phyloP scores from a whole-genome alignment of 2,329 filamentous ascomycete genomes.

The Aspergillus costaricaensis region DNA sequence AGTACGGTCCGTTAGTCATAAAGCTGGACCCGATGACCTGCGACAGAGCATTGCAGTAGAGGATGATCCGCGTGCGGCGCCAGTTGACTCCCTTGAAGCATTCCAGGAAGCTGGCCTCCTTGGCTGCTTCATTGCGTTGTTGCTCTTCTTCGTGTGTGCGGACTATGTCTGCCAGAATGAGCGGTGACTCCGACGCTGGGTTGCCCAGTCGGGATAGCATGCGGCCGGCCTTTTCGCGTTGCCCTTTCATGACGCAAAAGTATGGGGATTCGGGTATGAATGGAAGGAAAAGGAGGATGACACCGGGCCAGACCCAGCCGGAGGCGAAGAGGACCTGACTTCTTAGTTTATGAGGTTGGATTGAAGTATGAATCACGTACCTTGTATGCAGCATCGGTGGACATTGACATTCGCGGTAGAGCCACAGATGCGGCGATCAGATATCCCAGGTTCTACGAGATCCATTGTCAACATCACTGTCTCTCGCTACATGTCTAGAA shows the following conservation, averaged over 20 bases:
- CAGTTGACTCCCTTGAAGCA: slow-evolving; percentile 2
- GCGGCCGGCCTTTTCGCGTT: neutral
- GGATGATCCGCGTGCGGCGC: slow-evolving; percentile 11
- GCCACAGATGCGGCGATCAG: slow-evolving; percentile 8
- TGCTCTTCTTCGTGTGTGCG: neutral
- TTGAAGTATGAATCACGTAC: neutral
- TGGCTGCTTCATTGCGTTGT: neutral
- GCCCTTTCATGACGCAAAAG: neutral
- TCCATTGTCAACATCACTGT: no score
- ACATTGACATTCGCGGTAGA: neutral
- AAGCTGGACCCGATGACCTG: slow-evolving; percentile 4
- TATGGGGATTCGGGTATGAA: slow-evolving; percentile 7
- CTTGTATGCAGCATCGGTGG: slow-evolving; percentile 3
- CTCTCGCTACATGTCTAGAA: no score
- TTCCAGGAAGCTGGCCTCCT: neutral
- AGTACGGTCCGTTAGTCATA: slow-evolving; percentile 6
- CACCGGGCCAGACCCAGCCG: slow-evolving; percentile 6
- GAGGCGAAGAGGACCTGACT: slow-evolving; percentile 7
- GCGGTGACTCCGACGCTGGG: neutral
- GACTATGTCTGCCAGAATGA: neutral
- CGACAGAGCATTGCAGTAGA: slow-evolving; percentile 4
- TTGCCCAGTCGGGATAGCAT: neutral
- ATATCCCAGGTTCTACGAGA: neutral
- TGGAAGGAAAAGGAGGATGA: neutral
- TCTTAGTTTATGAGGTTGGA: neutral